Percentiles rank a stretch among this genome's conserved stretches.
Conservation (phyloP, 768 basidiomycete species). For the Tylopilus intermedius region DNA sequence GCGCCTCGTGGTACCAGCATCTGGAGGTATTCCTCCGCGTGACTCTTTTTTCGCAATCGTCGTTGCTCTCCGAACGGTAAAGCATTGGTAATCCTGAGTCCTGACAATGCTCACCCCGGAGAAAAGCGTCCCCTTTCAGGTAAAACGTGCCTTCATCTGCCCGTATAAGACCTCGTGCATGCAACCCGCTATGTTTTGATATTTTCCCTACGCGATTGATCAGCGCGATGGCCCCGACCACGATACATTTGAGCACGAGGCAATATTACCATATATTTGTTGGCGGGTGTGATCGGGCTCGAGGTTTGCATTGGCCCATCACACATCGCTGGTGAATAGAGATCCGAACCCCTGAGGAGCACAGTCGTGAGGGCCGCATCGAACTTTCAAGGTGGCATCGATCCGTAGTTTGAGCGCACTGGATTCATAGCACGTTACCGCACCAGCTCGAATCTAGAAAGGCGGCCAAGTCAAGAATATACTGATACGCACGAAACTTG, state of each 20-base stretch:
- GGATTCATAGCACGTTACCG: not conserved
- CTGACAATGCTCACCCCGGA: not conserved
- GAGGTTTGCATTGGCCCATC: not conserved
- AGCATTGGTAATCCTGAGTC: too few species aligned
- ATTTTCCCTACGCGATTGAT: not conserved
- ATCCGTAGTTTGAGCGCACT: not conserved
- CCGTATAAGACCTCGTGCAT: not conserved
- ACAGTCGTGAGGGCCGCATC: not conserved
- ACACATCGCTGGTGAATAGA: too few species aligned
- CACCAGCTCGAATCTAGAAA: not conserved
- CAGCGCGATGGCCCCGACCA: not conserved
- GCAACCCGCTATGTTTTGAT: not conserved
- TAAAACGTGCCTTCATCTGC: not conserved
- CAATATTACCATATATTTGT: not conserved
- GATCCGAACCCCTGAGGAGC: not conserved
- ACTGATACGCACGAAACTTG: not conserved
- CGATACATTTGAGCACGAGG: not conserved
- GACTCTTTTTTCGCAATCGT: not conserved
- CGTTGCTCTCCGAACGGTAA: too few species aligned
- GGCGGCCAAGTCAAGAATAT: not conserved
- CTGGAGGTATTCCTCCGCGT: not conserved
- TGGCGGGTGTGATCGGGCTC: not conserved
- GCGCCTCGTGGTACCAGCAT: slow-evolving; percentile 1
- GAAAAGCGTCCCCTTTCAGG: not conserved
- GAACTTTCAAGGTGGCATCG: not conserved